phyloP scores from a whole-genome alignment of 345 rosid species.

The Bruguiera parviflora region DNA sequence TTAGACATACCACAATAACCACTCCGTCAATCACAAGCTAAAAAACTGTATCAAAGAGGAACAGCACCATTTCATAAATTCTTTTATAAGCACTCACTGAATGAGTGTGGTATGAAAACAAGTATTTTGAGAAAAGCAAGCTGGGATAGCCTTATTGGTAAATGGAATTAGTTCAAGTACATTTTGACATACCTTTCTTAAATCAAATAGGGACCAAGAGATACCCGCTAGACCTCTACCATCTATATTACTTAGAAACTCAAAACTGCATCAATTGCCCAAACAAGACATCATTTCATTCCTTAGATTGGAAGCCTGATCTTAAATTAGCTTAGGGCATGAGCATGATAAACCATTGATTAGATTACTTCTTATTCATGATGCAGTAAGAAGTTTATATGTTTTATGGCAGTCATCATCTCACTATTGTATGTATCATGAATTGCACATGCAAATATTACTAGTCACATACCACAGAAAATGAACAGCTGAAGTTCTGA shows the following conservation, averaged over 20 bases:
- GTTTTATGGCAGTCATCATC: background rate
- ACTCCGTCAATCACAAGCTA: no score
- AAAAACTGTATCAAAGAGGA: no score
- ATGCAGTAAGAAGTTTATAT: conserved; percentile 1
- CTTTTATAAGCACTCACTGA: background rate
- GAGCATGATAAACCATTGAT: background rate
- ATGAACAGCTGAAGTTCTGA: conserved; percentile 43
- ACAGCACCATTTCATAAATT: no score
- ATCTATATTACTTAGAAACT: background rate
- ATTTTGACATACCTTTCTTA: no score
- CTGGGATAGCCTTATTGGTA: background rate
- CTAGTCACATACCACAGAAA: conserved; percentile 60
- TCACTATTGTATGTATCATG: background rate
- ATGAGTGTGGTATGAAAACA: background rate
- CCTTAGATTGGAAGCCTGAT: background rate
- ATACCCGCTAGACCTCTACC: background rate
- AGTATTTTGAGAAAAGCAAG: background rate
- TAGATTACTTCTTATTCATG: background rate
- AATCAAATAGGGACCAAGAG: no score
- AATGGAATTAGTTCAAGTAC: no score
- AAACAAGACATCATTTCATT: background rate
- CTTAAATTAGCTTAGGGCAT: background rate
- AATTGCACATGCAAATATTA: background rate
- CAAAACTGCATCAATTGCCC: background rate
- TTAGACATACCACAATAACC: no score